Evolutionary conservation across 257 asterid species (phyloP).

Genomic region (Eucommia ulmoides): DNA sequence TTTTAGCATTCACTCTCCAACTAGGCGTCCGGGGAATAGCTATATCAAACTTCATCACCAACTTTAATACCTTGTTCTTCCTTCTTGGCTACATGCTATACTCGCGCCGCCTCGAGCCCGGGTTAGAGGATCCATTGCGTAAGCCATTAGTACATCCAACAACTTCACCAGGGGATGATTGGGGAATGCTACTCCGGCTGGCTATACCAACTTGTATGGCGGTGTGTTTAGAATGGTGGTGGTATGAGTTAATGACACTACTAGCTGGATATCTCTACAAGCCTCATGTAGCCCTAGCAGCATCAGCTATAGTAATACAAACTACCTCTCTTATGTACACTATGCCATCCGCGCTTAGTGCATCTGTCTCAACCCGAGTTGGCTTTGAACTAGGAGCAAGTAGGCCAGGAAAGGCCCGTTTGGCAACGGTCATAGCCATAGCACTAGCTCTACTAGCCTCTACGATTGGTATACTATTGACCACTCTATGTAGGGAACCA

Average conservation of each 20-base stretch:
- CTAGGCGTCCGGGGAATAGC: constrained; percentile 75
- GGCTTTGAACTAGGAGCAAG: constrained; percentile 94
- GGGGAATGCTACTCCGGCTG: constrained; percentile 56
- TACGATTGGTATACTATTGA: constrained; percentile 50
- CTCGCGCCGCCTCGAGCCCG: constrained; percentile 15
- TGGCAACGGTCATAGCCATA: constrained; percentile 56
- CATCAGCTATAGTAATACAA: constrained; percentile 88
- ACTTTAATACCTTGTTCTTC: constrained; percentile 49
- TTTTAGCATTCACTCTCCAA: constrained; percentile 53
- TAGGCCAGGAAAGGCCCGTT: constrained; percentile 55
- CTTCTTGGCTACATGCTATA: constrained; percentile 36
- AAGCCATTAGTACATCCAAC: constrained; percentile 23
- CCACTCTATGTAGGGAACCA: constrained; percentile 56
- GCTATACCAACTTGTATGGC: constrained; percentile 72
- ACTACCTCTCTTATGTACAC: constrained; percentile 96
- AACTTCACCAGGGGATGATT: constrained; percentile 44
- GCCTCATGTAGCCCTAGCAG: constrained; percentile 72
- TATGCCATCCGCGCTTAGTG: constrained; percentile 79
- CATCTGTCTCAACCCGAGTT: constrained; percentile 74
- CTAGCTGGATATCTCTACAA: constrained; percentile 71
- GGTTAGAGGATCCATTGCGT: no score
- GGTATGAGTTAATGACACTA: constrained; percentile 92
- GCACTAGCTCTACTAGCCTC: constrained; percentile 59
- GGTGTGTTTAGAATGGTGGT: constrained; percentile 97
- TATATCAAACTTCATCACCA: constrained; percentile 44